Percentiles rank a stretch among this genome's conserved stretches.
These are phyloP conservation scores for Dactylis glomerata DNA, from an alignment of 176 grass and related monocot genomes.

Conservation along the genomic window DNA sequence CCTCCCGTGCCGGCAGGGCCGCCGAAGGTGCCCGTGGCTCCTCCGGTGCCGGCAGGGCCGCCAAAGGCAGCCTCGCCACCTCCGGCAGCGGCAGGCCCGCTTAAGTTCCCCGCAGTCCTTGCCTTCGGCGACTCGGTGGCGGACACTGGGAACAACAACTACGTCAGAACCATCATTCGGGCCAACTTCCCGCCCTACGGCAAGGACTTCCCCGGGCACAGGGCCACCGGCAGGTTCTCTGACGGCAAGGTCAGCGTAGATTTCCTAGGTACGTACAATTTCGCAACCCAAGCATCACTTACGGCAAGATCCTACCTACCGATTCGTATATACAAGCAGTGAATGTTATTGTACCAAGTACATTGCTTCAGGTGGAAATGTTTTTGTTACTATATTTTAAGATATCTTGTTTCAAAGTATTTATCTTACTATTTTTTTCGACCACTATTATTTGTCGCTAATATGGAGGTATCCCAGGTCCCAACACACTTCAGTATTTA, in stretches of 20 bases:
- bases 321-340: background rate
- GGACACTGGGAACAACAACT: slow-evolving; percentile 70
- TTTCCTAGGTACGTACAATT: slow-evolving; percentile 36
- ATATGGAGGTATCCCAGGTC: too few relatives aligned
- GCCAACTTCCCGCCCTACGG: slow-evolving; percentile 65
- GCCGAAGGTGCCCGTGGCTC: background rate
- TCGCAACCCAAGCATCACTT: background rate
- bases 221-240: slow-evolving; percentile 61
- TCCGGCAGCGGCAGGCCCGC: background rate
- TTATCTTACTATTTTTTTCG: too few relatives aligned
- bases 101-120: slow-evolving; percentile 36
- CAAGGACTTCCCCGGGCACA: slow-evolving; percentile 41
- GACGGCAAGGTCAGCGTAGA: slow-evolving; percentile 58
- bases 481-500: too few relatives aligned
- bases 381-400: too few relatives aligned
- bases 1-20: background rate
- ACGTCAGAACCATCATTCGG: slow-evolving; percentile 2
- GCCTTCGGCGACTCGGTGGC: slow-evolving; percentile 69
- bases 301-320: background rate
- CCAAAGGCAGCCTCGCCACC: background rate
- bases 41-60: background rate
- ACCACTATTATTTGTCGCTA: too few relatives aligned
- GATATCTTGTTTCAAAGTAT: too few relatives aligned
- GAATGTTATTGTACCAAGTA: background rate
- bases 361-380: too few relatives aligned